phyloP scores from a whole-genome alignment of 306 rosid species.

The Cucurbita argyrosperma region DNA sequence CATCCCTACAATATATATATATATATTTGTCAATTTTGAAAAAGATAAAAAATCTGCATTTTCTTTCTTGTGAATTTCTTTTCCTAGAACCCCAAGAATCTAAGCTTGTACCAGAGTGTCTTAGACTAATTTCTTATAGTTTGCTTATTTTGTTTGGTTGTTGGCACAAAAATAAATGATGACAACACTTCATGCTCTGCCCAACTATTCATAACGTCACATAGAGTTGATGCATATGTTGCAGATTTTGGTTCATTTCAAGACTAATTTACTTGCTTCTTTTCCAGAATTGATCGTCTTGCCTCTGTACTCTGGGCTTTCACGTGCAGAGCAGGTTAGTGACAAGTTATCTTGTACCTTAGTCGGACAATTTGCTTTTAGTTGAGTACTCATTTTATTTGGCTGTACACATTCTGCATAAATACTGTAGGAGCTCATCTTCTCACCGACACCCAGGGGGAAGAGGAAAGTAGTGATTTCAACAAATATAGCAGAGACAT shows the following conservation, averaged over 20 bases:
- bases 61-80: not conserved
- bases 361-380: not conserved
- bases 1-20: not conserved
- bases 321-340: constrained; percentile 79
- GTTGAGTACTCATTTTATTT: constrained; percentile 2
- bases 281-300: constrained; percentile 53
- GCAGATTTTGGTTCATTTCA: not conserved
- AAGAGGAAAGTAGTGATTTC: constrained; percentile 88
- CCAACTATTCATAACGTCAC: not conserved
- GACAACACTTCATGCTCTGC: not conserved
- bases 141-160: not conserved
- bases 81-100: not conserved
- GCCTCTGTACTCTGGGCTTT: constrained; percentile 93
- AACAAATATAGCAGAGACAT: constrained; percentile 94
- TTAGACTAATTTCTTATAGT: not conserved
- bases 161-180: not conserved
- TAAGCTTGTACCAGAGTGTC: not conserved
- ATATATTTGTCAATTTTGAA: not conserved
- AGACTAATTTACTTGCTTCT: not conserved
- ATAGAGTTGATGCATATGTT: not conserved
- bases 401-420: not conserved
- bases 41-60: not conserved
- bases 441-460: constrained; percentile 73
- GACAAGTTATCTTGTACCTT: constrained; percentile 9
- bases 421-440: constrained; percentile 59